Conservation (phyloP, 177 flowering plant species). For the Vitis hybrid region DNA sequence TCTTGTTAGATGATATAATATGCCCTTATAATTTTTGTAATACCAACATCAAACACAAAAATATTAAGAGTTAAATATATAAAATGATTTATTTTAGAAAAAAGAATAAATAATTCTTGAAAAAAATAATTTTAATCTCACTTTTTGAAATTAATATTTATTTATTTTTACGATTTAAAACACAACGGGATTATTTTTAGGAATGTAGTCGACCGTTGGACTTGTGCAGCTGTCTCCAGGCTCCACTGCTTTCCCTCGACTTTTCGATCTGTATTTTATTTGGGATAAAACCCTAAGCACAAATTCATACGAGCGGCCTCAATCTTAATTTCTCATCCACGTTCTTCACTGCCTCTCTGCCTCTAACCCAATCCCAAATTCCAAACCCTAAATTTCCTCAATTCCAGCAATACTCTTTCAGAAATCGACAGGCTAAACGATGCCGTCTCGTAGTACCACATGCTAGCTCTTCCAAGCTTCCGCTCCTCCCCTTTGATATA, state of each 20-base stretch:
- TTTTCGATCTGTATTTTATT: too few relatives aligned
- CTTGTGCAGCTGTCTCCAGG: background rate
- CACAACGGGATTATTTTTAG: too few relatives aligned
- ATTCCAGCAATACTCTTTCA: background rate
- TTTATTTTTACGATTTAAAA: too few relatives aligned
- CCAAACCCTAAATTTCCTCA: background rate
- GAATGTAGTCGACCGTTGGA: background rate
- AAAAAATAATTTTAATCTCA: too few relatives aligned
- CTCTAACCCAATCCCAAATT: background rate
- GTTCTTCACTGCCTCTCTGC: background rate
- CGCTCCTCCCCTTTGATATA: constrained; percentile 30
- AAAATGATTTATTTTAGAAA: too few relatives aligned
- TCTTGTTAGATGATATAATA: too few relatives aligned
- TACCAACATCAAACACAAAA: too few relatives aligned
- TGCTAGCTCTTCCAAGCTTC: constrained; percentile 18
- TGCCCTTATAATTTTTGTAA: too few relatives aligned
- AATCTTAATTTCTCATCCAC: background rate
- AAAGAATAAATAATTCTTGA: too few relatives aligned
- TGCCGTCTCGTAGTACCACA: background rate
- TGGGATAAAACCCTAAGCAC: background rate
- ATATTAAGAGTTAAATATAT: too few relatives aligned
- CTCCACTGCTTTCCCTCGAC: background rate
- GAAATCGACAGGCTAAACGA: background rate
- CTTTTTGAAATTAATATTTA: too few relatives aligned
- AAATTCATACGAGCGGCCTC: background rate